These are phyloP conservation scores for Fraxinus anomala DNA, from an alignment of 257 asterid species.

Conservation along the genomic window DNA sequence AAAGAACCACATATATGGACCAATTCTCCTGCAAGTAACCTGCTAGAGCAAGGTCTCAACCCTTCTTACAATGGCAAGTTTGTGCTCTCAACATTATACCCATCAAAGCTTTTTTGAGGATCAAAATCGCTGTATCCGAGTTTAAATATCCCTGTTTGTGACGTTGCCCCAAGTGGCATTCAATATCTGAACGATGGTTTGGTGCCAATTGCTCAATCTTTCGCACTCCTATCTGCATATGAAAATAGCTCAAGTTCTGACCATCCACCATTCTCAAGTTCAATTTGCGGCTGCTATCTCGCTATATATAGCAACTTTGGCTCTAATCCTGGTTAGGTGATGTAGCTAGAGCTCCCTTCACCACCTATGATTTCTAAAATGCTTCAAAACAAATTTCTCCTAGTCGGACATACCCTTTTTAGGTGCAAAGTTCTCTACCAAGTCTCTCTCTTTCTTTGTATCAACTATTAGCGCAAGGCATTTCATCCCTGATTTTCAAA, in stretches of 20 bases:
- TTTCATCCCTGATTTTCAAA: no score
- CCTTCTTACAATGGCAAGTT: conserved; percentile 23
- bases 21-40: conserved; percentile 30
- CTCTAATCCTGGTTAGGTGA: conserved; percentile 48
- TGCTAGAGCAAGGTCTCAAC: conserved; percentile 27
- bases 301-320: conserved; percentile 41
- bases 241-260: conserved; percentile 32
- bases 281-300: conserved; percentile 46
- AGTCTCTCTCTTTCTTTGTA: no score
- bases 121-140: conserved; percentile 32
- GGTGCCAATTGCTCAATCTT: conserved; percentile 33
- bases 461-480: no score
- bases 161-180: conserved; percentile 24
- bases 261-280: conserved; percentile 26
- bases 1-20: no score
- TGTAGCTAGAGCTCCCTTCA: conserved; percentile 13
- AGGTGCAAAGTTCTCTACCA: no score
- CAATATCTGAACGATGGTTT: conserved; percentile 40
- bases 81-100: conserved; percentile 35
- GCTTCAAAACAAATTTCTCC: no score
- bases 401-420: no score
- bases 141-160: conserved; percentile 24
- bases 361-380: not conserved
- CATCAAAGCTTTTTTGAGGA: conserved; percentile 46
- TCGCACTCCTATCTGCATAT: conserved; percentile 31